Evolutionary conservation across 2,329 filamentous ascomycete species (phyloP), one percentile per base, ranked within the genome.

Genomic region (Claviceps spartinae): DNA sequence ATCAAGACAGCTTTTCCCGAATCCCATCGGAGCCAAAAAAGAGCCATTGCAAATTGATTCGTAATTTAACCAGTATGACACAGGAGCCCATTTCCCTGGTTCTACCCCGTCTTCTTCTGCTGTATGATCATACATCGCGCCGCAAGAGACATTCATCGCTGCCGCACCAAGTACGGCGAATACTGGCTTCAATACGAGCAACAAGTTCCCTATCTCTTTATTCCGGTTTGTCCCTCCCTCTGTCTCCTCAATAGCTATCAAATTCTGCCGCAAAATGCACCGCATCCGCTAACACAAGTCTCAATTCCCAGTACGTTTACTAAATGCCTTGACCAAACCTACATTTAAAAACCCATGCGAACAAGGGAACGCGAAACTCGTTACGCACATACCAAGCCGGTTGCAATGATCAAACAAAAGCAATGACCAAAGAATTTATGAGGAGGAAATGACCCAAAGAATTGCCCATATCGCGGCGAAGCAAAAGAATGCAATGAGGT

Each of bases 101-200:
- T 95, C 68, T 93, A 94, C 63, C 85, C 87, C 0, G 66, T 87
- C 46, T 95, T 95, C 74, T 95, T 95, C 66, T 73, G 73, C 38
- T 71, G 72, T 58, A 93, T 93, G 87, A 93, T 94, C 62, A 73
- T 81, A 3, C 88, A 94, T 68, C 84, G 88, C 54, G 85, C 86
- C 11, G 69, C 72, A 50, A 77, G 88, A 57, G 88, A 95, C 65
- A 88, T 91, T 56, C 74, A 83, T 62, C 77, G 83, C 57, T 95
- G 88, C 68, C 80, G 81, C 55, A 74, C 72, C 62, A 90, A 88
- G 74, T 95, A 95, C 68, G 88, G 86, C 3, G 82, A 87, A 56
- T 82, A 83, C 34, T 94, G 88, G 88, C 69, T 74, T 26, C 82
- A 90, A 72, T 94, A 93, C 63, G 84, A 87, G 72, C 78, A 75